Evolutionary conservation across 495 filamentous ascomycete species (phyloP).

Genomic region (Penicillium bovifimosum): DNA sequence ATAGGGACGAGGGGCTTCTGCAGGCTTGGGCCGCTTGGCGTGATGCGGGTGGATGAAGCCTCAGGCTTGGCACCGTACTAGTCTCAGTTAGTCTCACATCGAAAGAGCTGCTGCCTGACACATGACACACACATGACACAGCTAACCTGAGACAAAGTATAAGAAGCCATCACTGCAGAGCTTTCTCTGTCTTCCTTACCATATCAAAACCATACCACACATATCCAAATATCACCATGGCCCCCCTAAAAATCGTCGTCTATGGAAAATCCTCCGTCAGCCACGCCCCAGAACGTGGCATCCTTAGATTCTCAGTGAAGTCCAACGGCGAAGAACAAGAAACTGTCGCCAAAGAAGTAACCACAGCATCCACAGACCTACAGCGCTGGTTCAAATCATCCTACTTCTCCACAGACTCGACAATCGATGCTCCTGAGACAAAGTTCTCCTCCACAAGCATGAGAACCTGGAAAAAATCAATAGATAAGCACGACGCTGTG

Average conservation of each 20-base stretch:
- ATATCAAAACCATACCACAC: neutral
- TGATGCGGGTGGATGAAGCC: too few relatives aligned
- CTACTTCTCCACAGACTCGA: neutral
- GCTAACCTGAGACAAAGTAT: neutral
- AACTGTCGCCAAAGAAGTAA: conserved; percentile 14
- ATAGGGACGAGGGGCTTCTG: too few relatives aligned
- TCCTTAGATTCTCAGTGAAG: conserved; percentile 11
- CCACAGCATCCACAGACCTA: conserved; percentile 8
- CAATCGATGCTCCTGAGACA: conserved; percentile 13
- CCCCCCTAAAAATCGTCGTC: conserved; percentile 17
- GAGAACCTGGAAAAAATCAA: conserved; percentile 8
- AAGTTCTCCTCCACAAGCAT: conserved; percentile 13
- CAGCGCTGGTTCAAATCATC: conserved; percentile 7
- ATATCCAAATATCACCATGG: conserved; percentile 3
- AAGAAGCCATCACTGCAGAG: neutral
- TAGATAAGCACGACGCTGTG: conserved; percentile 3
- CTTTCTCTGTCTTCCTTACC: neutral
- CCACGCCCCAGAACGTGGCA: conserved; percentile 13
- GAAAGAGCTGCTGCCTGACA: too few relatives aligned
- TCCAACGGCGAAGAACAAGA: conserved; percentile 12
- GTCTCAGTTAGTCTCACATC: too few relatives aligned
- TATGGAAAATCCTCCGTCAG: conserved; percentile 14
- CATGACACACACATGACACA: too few relatives aligned
- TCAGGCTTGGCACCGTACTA: too few relatives aligned
- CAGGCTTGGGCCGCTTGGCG: too few relatives aligned